Base-by-base conservation (phyloP, 2,329 filamentous ascomycete species). In the Ophiocordyceps camponoti-saundersi region DNA sequence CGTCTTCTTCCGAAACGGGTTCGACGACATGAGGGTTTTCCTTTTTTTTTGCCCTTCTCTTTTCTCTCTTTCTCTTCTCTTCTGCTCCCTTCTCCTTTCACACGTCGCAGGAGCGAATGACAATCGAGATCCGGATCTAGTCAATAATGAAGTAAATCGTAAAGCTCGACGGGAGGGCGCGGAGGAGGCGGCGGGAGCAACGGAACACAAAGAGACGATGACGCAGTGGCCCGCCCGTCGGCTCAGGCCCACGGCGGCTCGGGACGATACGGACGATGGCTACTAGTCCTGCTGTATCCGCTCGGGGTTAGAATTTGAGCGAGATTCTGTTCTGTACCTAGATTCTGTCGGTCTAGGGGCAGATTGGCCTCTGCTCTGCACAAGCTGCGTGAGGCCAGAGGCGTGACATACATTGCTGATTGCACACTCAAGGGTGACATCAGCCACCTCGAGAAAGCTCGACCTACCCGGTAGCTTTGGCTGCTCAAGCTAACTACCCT, bases 1-100 rank as follows among this genome's bases (percentile, higher is more conserved):
- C 11, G 49, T 29, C 50, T 50, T 53, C 40, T 52, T 56, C 23
- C 55, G 53, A 34, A 56, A 56, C 16, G 55, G 54, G 23, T 56
- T 56, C 44, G 55, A 55, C 46, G 53, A 55, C 51, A 53, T 53
- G 47, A 32, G 26, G 26, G 26, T 6, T 29, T 29, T 39, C 18
- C 2, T 39, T 39, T 10, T 39, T 18, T 18, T 18, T 10, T 18
- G 3, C 16, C 18, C 15, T 16, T n/a, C 15, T 7, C 26, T 11
- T 29, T 29, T 29, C n/a, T 39, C 6, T 18, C 18, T 16, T 18
- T 18, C 16, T 39, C 34, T 39, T 3, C 34, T 39, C 34, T 16
- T 7, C 16, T n/a, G 30, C 16, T 39, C 32, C 32, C 16, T 10
- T 34, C 4, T 13, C 16, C 32, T 15, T 13, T 34, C 30, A 15